Evolutionary conservation across 148 eudicot genomes (phyloP), one percentile per base, ranked within the genome.

Genomic region (Chenopodium berlandieri): DNA sequence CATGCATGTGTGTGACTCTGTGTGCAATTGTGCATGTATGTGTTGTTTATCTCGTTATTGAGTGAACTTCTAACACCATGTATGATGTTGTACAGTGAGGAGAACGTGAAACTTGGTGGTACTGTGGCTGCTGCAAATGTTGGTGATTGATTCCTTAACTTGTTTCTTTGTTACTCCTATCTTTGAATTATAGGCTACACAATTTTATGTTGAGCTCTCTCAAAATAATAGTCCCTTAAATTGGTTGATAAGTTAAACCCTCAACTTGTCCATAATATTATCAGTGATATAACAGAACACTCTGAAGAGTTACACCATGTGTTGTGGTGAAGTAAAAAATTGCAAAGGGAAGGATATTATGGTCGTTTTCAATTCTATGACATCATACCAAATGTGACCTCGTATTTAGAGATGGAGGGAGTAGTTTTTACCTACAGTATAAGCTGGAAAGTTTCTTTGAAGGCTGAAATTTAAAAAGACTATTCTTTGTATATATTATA

Each of bases 91-190:
- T 83, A 75, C 90, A 91, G 92, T 85, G 88, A 85, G 84, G 79
- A 83, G 72, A 79, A 78, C 66, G 80, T 73, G 54, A 82, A 89
- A 82, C 82, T 83, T 60, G 86, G 82, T 60, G 85, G 68, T 27
- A 77, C 85, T 79, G 83, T 50, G 65, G 63, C 86, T 75, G 30
- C 87, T 68, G 87, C 68, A 85, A 89, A 87, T 84, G 98, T 94
- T 80, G 84, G 93, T 89, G 85, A 82, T 66, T 66, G 72, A 74
- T 68, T 75, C 73, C 64, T 76, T 20, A 68, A 48, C 60, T 17
- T 63, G 8, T n/a, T 58, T 50, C 40, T 74, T 62, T 85, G 12
- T 23, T 78, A 82, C 20, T 22, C 30, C 72, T 63, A 1, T 23
- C 62, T 1, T 13, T 13, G 14, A 34, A 34, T 13, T 27, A 10